phyloP scores from a whole-genome alignment of 1,284 basidiomycete genomes.

The Melampsora allii-populina region DNA sequence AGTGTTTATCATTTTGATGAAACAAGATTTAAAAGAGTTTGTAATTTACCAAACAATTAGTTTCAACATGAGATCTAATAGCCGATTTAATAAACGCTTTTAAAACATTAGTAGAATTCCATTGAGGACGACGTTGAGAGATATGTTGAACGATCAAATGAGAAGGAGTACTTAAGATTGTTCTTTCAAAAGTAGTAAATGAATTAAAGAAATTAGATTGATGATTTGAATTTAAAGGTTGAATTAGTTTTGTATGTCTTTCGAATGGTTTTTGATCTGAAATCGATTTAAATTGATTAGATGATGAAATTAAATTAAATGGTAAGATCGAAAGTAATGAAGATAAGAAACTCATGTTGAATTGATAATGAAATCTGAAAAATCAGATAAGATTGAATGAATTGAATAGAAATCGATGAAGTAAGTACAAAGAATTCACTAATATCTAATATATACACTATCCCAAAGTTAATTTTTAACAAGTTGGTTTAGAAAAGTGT shows the following conservation, averaged over 20 bases:
- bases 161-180: slow-evolving; percentile 48
- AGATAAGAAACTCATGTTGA: background rate
- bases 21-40: background rate
- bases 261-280: background rate
- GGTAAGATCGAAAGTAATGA: background rate
- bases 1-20: no score
- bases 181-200: slow-evolving; percentile 44
- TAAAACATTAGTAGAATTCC: slow-evolving; percentile 70
- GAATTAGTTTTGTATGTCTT: background rate
- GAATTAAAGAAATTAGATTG: background rate
- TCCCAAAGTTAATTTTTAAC: no score
- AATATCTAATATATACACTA: no score
- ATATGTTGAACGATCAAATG: slow-evolving; percentile 47
- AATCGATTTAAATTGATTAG: background rate
- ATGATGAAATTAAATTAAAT: background rate
- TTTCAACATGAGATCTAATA: slow-evolving; percentile 62
- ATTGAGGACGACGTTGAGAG: slow-evolving; percentile 51
- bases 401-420: no score
- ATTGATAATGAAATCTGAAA: no score
- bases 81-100: slow-evolving; percentile 70
- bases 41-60: slow-evolving; percentile 76
- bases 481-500: no score
- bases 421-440: no score
- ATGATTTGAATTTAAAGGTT: background rate
- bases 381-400: no score